Evolutionary conservation across 805 yeast genomes (phyloP), one percentile per base, ranked within the genome.

Genomic region (Lipomyces sp.): DNA sequence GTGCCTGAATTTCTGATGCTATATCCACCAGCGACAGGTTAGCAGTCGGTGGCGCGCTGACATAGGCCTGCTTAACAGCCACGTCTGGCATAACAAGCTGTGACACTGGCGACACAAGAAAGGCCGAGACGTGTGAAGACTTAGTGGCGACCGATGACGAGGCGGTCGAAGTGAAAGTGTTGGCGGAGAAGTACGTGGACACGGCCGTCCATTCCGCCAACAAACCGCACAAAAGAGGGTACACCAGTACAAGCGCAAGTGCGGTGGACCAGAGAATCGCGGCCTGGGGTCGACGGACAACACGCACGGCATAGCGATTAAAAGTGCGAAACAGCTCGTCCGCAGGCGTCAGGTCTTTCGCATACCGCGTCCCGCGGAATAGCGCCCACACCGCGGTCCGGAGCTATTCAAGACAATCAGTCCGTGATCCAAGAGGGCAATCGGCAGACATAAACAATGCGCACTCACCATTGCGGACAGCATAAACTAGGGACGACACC

Each of bases 261-360:
- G 79, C 62, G 2, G 75, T 68, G 1, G 83, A 82, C 69, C 75
- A 68, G 8, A 80, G 66, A 24, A 79, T 79, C 59, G 69, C 75
- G 2, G 63, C 57, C 26, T 70, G 60, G 4, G 78, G 79, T 36
- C 67, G 65, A 53, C 58, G 65, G 18, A 70, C 61, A n/a, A 74
- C 65, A n/a, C 46, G 31, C 7, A 39, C 49, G 2, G 70, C 66
- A 26, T 39, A 38, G 22, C 39, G 49, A 24, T 53, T 47, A 21
- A 55, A 55, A 18, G 19, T 5, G 18, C 45, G 45, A 31, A 37
- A 55, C 11, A 48, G 19, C 34, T 34, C 44, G 22, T 28, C 19
- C 21, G 47, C 44, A 35, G 53, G 53, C 24, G 39, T 43, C 26
- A 52, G 45, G 19, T 51, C 53, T 40, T 47, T 43, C 10, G 59